Conservation (phyloP, 2,329 filamentous ascomycete genomes). For the Diplodia scrobiculata region DNA sequence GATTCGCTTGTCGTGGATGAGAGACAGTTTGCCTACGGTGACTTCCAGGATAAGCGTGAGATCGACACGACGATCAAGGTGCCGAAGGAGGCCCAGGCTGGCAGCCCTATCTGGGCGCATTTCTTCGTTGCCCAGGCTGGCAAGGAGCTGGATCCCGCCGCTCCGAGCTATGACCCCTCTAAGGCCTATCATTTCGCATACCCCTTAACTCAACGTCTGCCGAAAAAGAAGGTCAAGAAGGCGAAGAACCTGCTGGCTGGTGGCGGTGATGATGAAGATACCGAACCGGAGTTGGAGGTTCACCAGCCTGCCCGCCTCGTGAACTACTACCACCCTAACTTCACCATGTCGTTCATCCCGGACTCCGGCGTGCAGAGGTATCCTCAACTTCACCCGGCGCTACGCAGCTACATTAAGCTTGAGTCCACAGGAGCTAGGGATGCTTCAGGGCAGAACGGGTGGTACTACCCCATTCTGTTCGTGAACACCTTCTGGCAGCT, state of each 20-base stretch:
- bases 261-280: constrained; percentile 52
- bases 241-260: constrained; percentile 76
- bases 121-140: constrained; percentile 84
- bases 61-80: constrained; percentile 77
- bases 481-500: constrained; percentile 98
- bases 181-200: constrained; percentile 82
- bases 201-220: constrained; percentile 84
- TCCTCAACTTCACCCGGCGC: constrained; percentile 68
- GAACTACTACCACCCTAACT: constrained; percentile 94
- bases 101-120: constrained; percentile 92
- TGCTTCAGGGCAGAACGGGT: constrained; percentile 79
- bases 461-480: constrained; percentile 90
- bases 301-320: constrained; percentile 66
- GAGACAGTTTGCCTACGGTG: constrained; percentile 74
- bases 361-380: constrained; percentile 72
- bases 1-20: constrained; percentile 77
- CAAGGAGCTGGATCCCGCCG: constrained; percentile 72
- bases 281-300: constrained; percentile 55
- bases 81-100: constrained; percentile 79
- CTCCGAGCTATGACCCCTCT: constrained; percentile 69
- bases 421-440: constrained; percentile 82
- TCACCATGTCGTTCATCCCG: constrained; percentile 84
- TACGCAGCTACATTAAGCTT: constrained; percentile 75
- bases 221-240: constrained; percentile 88
- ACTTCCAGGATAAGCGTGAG: constrained; percentile 75